phyloP scores from a whole-genome alignment of 495 filamentous ascomycete genomes.

The Penicillium maclennaniae region DNA sequence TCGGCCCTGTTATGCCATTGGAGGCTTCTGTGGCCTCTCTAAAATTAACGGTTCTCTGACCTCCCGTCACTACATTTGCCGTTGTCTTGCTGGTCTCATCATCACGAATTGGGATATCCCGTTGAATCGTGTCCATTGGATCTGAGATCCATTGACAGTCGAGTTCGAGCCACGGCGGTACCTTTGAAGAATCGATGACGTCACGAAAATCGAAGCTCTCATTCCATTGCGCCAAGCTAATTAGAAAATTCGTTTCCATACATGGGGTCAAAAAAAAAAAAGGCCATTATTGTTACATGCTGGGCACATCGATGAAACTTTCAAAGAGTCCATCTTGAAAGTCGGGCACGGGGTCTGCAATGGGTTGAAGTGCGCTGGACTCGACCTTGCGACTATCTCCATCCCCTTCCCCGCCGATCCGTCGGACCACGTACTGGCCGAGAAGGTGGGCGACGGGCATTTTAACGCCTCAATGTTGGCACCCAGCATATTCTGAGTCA shows the following conservation, averaged over 20 bases:
- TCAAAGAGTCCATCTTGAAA: constrained; percentile 16
- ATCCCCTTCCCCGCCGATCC: constrained; percentile 7
- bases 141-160: background rate
- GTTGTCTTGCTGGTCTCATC: background rate
- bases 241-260: background rate
- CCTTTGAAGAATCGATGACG: background rate
- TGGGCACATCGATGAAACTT: constrained; percentile 10
- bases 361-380: background rate
- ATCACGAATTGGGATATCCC: background rate
- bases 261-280: too few species aligned
- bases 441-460: constrained; percentile 9
- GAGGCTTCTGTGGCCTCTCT: too few species aligned
- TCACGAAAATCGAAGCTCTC: background rate
- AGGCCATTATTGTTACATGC: background rate
- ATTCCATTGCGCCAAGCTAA: background rate
- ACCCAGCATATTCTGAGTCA: constrained; percentile 10
- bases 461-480: background rate
- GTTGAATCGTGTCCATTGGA: background rate
- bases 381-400: background rate
- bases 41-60: background rate
- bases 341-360: background rate
- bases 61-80: background rate
- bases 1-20: background rate
- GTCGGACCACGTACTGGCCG: constrained; percentile 13
- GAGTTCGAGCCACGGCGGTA: too few species aligned